Conservation (phyloP, 345 rosid genomes). For the Rhodamnia rubescens region DNA sequence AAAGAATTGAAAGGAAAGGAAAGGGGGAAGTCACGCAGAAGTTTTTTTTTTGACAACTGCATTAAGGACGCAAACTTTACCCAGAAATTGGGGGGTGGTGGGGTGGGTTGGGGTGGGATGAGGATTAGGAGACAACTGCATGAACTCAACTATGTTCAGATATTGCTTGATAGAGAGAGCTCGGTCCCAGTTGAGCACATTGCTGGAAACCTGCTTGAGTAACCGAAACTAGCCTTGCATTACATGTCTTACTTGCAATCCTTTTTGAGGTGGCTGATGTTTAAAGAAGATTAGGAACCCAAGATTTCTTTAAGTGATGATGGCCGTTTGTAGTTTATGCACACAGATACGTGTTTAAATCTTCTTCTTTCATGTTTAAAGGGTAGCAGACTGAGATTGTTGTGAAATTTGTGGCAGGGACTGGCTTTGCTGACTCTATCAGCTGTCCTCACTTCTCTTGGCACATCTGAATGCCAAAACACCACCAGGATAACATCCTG, state of each 20-base stretch:
- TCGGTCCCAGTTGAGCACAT: neutral
- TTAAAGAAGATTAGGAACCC: neutral
- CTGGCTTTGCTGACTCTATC: conserved; percentile 33
- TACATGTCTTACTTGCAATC: neutral
- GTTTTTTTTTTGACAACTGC: neutral
- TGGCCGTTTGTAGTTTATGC: neutral
- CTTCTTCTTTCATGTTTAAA: neutral
- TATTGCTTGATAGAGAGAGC: neutral
- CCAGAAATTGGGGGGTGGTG: neutral
- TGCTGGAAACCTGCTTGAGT: neutral
- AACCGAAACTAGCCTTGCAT: neutral
- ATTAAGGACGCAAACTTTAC: neutral
- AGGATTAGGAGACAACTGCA: neutral
- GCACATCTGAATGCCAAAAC: conserved; percentile 16
- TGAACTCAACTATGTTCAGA: neutral
- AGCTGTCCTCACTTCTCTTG: conserved; percentile 17
- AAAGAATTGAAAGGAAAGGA: neutral
- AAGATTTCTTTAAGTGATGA: neutral
- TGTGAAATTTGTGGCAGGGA: conserved; percentile 6
- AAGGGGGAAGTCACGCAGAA: neutral
- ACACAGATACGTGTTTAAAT: neutral
- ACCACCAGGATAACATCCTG: conserved; percentile 12
- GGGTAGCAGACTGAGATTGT: neutral
- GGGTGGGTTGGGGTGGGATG: too few relatives aligned
- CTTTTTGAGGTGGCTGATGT: neutral